Evolutionary conservation across 805 yeast genomes (phyloP), one percentile per base, ranked within the genome.

Genomic region (Cyberlindnera maclurae): DNA sequence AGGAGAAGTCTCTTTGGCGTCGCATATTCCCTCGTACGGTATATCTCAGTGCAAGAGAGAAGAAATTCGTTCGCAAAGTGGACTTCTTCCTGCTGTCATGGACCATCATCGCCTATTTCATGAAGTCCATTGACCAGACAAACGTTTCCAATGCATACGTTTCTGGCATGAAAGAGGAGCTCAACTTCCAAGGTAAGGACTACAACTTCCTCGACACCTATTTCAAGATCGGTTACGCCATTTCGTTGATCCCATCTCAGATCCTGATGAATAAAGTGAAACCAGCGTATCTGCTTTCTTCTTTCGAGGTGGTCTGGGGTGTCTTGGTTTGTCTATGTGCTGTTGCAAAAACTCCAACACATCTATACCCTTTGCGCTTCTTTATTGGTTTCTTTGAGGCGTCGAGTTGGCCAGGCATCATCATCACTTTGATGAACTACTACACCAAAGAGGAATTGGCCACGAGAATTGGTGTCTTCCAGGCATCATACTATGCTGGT

Each of bases 341-440:
- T 12, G 59, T 63, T 3, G 75, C 74, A 35, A 38, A 32, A 11
- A 29, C 29, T 6, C 36, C 44, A 6, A 12, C 24, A 26, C 37
- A 26, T 6, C 60, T 84, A 29, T 72, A 76, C 55, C 86, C 73
- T 1, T 59, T 78, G 31, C 62, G 93, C 37, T 82, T 82, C 50
- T 67, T 82, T 30, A 67, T 82, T 41, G 89, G 83, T 29, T 72
- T 75, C 1, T 77, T 78, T 54, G 93, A 85, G 55, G 76, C 84
- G 3, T 76, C 80, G 0, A 67, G 62, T 41, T 71, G 69, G 52
- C 75, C 75, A 2, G 73, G 74, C 22, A 55, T 61, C 12, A 54
- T 57, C 20, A 57, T 47, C 37, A 47, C 62, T 12, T 42, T 65
- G 32, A 63, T 62, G 29, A 51, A 59, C 22, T 65, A 60, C 55